Evolutionary conservation across 2,329 filamentous ascomycete genomes (phyloP), one percentile per base, ranked within the genome.

Genomic region (Pestalotiopsis sp.): DNA sequence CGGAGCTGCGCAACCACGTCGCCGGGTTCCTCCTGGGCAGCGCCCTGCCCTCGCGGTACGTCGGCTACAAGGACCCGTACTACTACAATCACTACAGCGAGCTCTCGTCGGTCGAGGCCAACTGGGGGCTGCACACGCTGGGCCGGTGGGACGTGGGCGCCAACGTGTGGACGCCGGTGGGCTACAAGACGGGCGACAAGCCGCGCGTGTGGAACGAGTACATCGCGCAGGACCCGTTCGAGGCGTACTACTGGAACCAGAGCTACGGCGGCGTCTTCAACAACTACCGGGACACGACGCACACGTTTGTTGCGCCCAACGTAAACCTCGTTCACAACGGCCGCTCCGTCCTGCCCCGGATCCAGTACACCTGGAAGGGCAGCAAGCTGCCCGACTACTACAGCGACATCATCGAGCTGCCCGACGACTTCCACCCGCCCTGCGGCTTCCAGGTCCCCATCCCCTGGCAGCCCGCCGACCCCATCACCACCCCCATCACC

Each of bases 51-150:
- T 67, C 82, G 4, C 64, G 86, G 17, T 85, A 92, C 1, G 81
- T 88, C 58, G 91, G 91, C 67, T 93, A 91, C 27, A 88, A 83
- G 2, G 93, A 96, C 79, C 75, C 81, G 72, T 87, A 83, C 75
- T 95, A 88, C 79, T 93, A 93, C 82, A 90, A 90, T 78, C 91
- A 93, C 81, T 93, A 93, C 83, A 91, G 87, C 6, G 84, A 87
- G 72, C 85, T 93, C 70, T 81, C 91, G 12, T 89, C 90, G 20
- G 86, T 91, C 6, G 81, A 87, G 67, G 89, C 89, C 67, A 93
- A 93, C 83, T 93, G 91, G 90, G 84, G 82, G 70, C 85, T 93
- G 7, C 85, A 87, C 70, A 91, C 90, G 0, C 88, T 93, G 3
- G 91, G 91, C 6, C 89, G 91, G 68, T 92, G 86, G 84, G 91